phyloP scores from a whole-genome alignment of 805 yeast species.

The Suhomyces emberorum region DNA sequence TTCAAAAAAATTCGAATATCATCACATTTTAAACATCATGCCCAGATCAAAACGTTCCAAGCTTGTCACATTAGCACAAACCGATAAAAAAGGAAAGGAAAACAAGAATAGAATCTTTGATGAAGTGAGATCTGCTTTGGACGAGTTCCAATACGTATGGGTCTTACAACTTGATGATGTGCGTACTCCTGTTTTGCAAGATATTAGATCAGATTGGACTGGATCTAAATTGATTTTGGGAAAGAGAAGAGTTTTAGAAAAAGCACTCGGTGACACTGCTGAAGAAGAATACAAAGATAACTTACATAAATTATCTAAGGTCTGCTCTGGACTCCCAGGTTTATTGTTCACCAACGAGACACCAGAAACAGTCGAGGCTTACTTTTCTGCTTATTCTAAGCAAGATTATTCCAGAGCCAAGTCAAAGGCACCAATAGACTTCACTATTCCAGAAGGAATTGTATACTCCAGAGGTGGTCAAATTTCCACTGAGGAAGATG shows the following conservation, averaged over 20 bases:
- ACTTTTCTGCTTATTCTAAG: constrained; percentile 73
- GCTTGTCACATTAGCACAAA: constrained; percentile 91
- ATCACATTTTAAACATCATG: constrained; percentile 48
- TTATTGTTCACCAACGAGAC: constrained; percentile 85
- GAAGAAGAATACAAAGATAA: constrained; percentile 91
- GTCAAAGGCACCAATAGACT: constrained; percentile 74
- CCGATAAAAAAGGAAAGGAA: constrained; percentile 93
- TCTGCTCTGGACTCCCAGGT: constrained; percentile 78
- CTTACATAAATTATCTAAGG: constrained; percentile 62
- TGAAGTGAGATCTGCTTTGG: constrained; percentile 80
- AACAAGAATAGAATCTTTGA: constrained; percentile 89
- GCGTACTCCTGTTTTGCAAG: constrained; percentile 93
- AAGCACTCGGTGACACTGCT: constrained; percentile 83
- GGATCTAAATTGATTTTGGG: constrained; percentile 90
- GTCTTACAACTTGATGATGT: constrained; percentile 85
- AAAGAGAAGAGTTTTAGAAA: constrained; percentile 86
- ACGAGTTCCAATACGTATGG: constrained; percentile 76
- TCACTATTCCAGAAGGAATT: constrained; percentile 84
- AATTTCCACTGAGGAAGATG: constrained; percentile 84
- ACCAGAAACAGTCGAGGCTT: constrained; percentile 85
- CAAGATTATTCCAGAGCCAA: constrained; percentile 91
- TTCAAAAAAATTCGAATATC: no score
- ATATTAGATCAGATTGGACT: constrained; percentile 86
- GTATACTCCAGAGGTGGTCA: constrained; percentile 96
- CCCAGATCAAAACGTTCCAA: constrained; percentile 97